phyloP scores from a whole-genome alignment of 805 yeast genomes.

The Nakazawaea ambrosiae region DNA sequence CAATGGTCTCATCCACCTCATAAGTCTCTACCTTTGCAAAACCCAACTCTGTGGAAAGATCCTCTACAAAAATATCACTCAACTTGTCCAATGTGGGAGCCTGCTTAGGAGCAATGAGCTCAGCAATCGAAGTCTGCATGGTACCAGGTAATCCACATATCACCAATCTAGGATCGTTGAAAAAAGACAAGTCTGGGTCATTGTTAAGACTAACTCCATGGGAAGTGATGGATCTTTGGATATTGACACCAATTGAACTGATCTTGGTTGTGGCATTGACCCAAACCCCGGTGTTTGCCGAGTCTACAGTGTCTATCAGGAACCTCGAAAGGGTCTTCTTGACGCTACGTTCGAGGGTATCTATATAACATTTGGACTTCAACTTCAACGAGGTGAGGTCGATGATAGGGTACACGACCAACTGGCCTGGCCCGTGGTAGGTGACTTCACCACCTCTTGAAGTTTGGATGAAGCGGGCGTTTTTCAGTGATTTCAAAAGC shows the following conservation, averaged over 20 bases:
- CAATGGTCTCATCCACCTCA: neutral
- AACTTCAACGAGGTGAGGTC: conserved; percentile 59
- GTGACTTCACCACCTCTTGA: conserved; percentile 95
- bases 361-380: conserved; percentile 45
- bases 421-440: conserved; percentile 94
- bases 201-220: conserved; percentile 88
- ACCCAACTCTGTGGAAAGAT: neutral
- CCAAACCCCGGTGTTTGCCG: conserved; percentile 90
- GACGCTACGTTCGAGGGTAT: conserved; percentile 36
- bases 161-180: conserved; percentile 53
- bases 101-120: too few relatives aligned
- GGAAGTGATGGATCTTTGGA: conserved; percentile 75
- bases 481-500: conserved; percentile 32
- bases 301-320: conserved; percentile 40
- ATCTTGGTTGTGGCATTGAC: conserved; percentile 51
- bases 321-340: conserved; percentile 13
- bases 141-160: conserved; percentile 81
- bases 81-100: neutral
- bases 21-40: neutral
- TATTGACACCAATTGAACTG: conserved; percentile 85
- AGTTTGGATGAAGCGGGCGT: conserved; percentile 70
- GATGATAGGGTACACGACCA: conserved; percentile 75
- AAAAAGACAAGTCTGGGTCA: conserved; percentile 59
- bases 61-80: neutral
- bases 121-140: conserved; percentile 53